Conservation (phyloP, 352 stramenopile genomes). For the Saprolegnia diclina region DNA sequence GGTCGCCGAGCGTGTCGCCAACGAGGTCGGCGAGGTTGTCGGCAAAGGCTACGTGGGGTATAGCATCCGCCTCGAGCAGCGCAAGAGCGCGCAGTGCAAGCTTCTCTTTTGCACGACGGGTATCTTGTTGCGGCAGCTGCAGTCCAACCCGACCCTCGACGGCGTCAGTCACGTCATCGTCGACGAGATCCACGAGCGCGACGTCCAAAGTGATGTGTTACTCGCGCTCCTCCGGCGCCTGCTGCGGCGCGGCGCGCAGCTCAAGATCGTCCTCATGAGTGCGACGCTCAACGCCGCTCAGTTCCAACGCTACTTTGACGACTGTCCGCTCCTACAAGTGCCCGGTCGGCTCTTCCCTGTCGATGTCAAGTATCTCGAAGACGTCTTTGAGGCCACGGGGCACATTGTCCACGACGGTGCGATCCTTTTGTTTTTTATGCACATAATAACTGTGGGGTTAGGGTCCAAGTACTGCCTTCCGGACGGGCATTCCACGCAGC, state of each 20-base stretch:
- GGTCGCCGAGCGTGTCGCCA: constrained; percentile 89
- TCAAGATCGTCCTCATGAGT: constrained; percentile 97
- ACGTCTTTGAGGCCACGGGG: constrained; percentile 83
- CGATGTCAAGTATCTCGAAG: constrained; percentile 93
- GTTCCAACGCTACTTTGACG: constrained; percentile 94
- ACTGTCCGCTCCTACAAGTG: constrained; percentile 85
- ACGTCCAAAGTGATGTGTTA: constrained; percentile 89
- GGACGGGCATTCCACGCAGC: neutral
- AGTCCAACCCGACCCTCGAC: constrained; percentile 72
- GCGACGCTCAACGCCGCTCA: constrained; percentile 93
- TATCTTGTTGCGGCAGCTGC: constrained; percentile 89
- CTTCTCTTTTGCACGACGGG: constrained; percentile 95
- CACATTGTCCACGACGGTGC: constrained; percentile 80
- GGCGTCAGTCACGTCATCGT: constrained; percentile 96
- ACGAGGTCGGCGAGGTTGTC: constrained; percentile 85
- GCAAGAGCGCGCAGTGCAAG: constrained; percentile 73
- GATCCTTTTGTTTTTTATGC: too few relatives aligned
- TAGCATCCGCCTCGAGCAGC: constrained; percentile 91
- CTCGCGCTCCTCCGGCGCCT: constrained; percentile 87
- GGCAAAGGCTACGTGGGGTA: constrained; percentile 80
- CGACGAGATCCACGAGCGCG: constrained; percentile 97
- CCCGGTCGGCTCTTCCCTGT: constrained; percentile 96
- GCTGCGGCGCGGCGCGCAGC: constrained; percentile 49
- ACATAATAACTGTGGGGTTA: too few relatives aligned
- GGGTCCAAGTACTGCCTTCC: neutral